Evolutionary conservation across 2,329 filamentous ascomycete species (phyloP), one percentile per base, ranked within the genome.

Genomic region (Fusarium tjaetaba): DNA sequence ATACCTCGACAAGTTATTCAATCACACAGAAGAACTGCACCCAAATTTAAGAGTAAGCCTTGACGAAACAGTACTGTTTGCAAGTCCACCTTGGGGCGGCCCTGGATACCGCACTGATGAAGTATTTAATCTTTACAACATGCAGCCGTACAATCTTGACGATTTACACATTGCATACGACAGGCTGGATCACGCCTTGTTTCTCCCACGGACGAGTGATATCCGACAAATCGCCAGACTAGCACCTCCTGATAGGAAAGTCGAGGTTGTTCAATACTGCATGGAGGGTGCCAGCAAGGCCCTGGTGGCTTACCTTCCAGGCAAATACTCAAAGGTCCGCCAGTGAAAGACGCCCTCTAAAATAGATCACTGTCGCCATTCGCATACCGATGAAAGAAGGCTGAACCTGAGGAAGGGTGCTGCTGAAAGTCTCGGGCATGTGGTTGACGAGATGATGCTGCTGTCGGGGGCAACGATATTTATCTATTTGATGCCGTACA

Each of bases 241-340:
- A 38, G 85, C 83, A 2, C 85, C 85, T 2, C 73, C 83, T 5
- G 83, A 83, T 16, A 83, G 81, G 30, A 93, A 92, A 82, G 86
- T 94, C 24, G 90, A 92, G 49, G 91, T 96, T 32, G 90, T 94
- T 55, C 96, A 99, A 84, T 98, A 98, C 80, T 97, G 95, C 79
- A 94, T 97, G 85, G 88, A 93, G 76, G 94, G 95, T 18, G 93
- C 93, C 11, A 98, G 95, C 82, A 98, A 98, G 83, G 93, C 92
- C 61, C 82, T 92, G 81, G 89, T 91, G n/a, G 89, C 88, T 36
- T 92, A 90, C 76, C 84, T 91, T 28, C 88, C 88, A 8, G 82
- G 77, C 9, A 76, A 42, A n/a, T 65, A 71, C 49, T 49, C 52
- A 16, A 30, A 63, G 32, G 32, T 41, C 22, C 32, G 51, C 32